phyloP scores from a whole-genome alignment of 140 eudicot genomes.

The Stevia rebaudiana region DNA sequence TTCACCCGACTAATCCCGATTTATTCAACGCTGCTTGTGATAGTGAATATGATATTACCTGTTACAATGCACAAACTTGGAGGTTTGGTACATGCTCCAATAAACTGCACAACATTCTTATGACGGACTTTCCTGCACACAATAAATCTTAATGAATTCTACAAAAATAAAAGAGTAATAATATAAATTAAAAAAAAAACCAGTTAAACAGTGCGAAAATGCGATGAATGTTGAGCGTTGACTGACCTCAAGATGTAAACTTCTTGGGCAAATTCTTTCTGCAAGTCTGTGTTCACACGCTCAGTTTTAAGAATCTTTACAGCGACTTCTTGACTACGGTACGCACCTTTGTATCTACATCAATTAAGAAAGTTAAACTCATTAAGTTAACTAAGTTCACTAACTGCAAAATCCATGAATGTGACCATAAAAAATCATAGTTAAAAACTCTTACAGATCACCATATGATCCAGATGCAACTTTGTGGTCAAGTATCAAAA shows the following conservation, averaged over 20 bases:
- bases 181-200: not conserved
- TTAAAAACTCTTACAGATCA: conserved; percentile 62
- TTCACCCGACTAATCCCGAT: too few species aligned
- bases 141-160: conserved; percentile 41
- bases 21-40: too few species aligned
- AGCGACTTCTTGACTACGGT: conserved; percentile 88
- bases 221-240: not conserved
- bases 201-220: not conserved
- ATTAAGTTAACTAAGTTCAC: conserved; percentile 60
- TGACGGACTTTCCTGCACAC: conserved; percentile 91
- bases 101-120: conserved; percentile 96
- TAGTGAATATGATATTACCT: conserved; percentile 36
- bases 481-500: conserved; percentile 65
- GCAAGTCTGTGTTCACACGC: conserved; percentile 58
- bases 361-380: conserved; percentile 40
- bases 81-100: conserved; percentile 97
- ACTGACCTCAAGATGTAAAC: conserved; percentile 86
- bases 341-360: conserved; percentile 75
- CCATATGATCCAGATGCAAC: conserved; percentile 98
- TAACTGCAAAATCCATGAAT: conserved; percentile 7
- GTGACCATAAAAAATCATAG: not conserved
- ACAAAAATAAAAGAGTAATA: not conserved
- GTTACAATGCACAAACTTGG: conserved; percentile 98
- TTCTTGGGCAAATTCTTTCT: conserved; percentile 90
- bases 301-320: conserved; percentile 54